These are phyloP conservation scores for Rosa multiflora DNA, from an alignment of 306 rosid species.

Conservation along the genomic window DNA sequence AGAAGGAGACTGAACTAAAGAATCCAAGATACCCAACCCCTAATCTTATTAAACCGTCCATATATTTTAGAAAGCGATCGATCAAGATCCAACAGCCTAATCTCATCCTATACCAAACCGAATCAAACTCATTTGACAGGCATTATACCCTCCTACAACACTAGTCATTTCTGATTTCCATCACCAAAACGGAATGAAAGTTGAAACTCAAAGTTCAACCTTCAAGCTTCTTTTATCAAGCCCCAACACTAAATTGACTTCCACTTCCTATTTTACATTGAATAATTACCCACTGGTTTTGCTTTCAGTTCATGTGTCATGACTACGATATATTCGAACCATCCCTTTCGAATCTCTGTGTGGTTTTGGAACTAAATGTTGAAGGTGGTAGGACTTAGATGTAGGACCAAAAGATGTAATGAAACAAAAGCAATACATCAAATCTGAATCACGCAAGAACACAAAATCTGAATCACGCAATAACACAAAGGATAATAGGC, in stretches of 20 bases:
- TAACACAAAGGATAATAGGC: too few species aligned
- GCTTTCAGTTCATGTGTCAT: not conserved
- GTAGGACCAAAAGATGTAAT: too few species aligned
- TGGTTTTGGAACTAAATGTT: not conserved
- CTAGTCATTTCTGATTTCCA: not conserved
- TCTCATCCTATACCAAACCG: not conserved
- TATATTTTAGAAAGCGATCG: constrained; percentile 9
- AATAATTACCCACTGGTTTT: not conserved
- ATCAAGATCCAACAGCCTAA: not conserved
- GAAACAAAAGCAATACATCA: too few species aligned
- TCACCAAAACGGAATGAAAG: not conserved
- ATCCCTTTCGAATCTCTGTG: not conserved
- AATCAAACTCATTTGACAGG: constrained; percentile 4
- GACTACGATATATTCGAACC: not conserved
- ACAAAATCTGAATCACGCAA: too few species aligned
- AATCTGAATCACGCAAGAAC: too few species aligned
- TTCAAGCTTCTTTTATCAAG: not conserved
- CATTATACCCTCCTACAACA: not conserved
- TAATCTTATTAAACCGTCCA: constrained; percentile 14
- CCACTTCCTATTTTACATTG: not conserved
- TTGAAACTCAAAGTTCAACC: not conserved
- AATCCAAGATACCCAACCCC: not conserved
- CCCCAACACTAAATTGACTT: not conserved
- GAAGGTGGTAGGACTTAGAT: not conserved
- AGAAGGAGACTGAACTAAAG: not conserved